Conservation (phyloP, 2,329 filamentous ascomycete species). For the Ophiostoma sp. region DNA sequence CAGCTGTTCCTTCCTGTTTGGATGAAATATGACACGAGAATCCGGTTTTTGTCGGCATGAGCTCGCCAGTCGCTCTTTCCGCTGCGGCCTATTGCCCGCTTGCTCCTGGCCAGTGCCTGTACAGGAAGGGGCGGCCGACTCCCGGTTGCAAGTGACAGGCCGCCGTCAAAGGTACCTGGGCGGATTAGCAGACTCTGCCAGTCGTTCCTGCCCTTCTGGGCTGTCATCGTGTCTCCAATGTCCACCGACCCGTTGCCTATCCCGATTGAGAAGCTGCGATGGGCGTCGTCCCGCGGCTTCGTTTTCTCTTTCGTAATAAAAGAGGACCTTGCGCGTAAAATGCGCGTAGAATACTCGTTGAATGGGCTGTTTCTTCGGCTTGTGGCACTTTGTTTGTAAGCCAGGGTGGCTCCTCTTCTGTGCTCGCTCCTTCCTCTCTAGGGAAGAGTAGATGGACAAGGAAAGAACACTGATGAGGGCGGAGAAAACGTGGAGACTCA, state of each 20-base stretch:
- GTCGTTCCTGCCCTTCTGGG: not conserved
- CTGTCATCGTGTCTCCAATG: not conserved
- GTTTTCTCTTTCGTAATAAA: slow-evolving; percentile 1
- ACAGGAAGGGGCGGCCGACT: not conserved
- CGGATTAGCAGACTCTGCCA: not conserved
- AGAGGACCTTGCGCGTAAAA: not conserved
- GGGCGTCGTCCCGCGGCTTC: not conserved
- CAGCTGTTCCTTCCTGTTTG: not conserved
- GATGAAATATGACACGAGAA: not conserved
- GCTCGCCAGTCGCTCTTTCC: not conserved
- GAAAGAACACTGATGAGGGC: not conserved
- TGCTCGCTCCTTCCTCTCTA: slow-evolving; percentile 11
- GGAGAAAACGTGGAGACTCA: not conserved
- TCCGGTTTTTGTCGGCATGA: not conserved
- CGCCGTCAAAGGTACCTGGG: not conserved
- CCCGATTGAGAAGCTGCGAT: slow-evolving; percentile 11
- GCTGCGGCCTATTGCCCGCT: not conserved
- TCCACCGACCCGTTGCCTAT: not conserved
- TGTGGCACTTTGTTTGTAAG: not conserved
- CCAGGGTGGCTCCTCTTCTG: not conserved
- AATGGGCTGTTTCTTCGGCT: not conserved
- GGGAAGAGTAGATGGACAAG: not conserved
- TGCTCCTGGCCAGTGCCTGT: not conserved
- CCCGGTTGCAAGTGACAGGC: not conserved
- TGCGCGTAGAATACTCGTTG: not conserved